phyloP scores from a whole-genome alignment of 2,329 filamentous ascomycete species.

The Fusarium brachygibbosum region DNA sequence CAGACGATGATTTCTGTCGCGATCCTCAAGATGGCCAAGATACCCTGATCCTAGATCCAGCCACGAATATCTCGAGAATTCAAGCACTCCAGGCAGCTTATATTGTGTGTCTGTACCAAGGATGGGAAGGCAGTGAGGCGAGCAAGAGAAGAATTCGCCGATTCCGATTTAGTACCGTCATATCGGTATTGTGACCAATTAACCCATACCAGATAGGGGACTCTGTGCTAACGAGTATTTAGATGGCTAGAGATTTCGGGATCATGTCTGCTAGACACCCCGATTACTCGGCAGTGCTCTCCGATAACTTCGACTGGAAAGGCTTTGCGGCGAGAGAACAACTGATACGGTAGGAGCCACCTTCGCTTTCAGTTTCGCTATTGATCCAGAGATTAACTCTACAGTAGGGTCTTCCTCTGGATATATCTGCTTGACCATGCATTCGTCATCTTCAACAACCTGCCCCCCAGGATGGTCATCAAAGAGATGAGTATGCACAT shows the following conservation, averaged over 20 bases:
- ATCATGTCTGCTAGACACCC: slow-evolving; percentile 1
- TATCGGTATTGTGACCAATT: background rate
- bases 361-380: accelerated
- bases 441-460: slow-evolving; percentile 5
- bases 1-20: slow-evolving; percentile 2
- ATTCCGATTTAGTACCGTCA: background rate
- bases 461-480: background rate
- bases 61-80: background rate
- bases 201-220: accelerated
- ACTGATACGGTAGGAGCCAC: background rate
- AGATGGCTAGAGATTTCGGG: slow-evolving; percentile 4
- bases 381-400: background rate
- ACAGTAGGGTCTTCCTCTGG: background rate
- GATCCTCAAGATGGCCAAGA: background rate
- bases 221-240: accelerated
- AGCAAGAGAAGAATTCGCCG: slow-evolving; percentile 2
- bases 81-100: slow-evolving; percentile 7
- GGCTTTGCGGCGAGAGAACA: slow-evolving; percentile 7
- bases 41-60: accelerated
- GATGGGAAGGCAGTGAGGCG: slow-evolving; percentile 1
- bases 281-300: background rate
- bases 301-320: background rate
- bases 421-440: slow-evolving; percentile 2
- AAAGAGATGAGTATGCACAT: slow-evolving; percentile 16
- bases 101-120: slow-evolving; percentile 5